Base-by-base conservation (phyloP, 768 basidiomycete genomes). In the Plicaturopsis crispa region DNA sequence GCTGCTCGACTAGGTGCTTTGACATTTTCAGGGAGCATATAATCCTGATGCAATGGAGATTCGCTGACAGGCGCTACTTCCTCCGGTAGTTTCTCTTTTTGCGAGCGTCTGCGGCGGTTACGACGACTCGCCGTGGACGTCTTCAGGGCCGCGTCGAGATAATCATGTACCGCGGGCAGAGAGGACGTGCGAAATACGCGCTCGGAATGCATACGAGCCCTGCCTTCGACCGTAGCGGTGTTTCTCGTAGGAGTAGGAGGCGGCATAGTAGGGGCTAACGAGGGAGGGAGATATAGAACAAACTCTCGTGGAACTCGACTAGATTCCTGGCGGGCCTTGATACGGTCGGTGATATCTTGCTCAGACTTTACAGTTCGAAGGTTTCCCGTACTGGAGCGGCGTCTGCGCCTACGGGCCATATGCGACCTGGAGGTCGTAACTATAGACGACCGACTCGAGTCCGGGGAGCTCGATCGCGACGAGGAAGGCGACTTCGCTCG, bases 251-350 rank as follows among this genome's bases (percentile, higher is more conserved):
- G 33, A 45, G 41, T 33, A 45, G 41, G 30, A 30, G 38, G 23
- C 14, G 36, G 33, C 22, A 21, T 34, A 14, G 37, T 39, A 24
- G 39, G 39, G 26, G 31, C 24, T 23, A 56, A 49, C 14, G 53
- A 47, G 22, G 66, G 69, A n/a, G 74, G 82, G 18, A 72, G 61
- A 54, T 78, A 86, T 31, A 89, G 65, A 5, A 69, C 62, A 52
- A 86, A 88, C 38, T 72, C 70, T 43, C 84, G 70, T 28, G 77
- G 72, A 36, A 77, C 61, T 31, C 71, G 67, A 39, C 80, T 64
- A 11, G 72, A 70, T 47, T 75, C 69, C 46, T 78, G 75, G 8
- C 80, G 67, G 17, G 80, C 80, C 43, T 75, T 75, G 28, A 81
- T 53, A 31, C 72, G 74, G 40, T 77, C 77, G 1, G 71, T 70